Base-by-base conservation (phyloP, 352 stramenopile genomes). In the Phytophthora litchii region DNA sequence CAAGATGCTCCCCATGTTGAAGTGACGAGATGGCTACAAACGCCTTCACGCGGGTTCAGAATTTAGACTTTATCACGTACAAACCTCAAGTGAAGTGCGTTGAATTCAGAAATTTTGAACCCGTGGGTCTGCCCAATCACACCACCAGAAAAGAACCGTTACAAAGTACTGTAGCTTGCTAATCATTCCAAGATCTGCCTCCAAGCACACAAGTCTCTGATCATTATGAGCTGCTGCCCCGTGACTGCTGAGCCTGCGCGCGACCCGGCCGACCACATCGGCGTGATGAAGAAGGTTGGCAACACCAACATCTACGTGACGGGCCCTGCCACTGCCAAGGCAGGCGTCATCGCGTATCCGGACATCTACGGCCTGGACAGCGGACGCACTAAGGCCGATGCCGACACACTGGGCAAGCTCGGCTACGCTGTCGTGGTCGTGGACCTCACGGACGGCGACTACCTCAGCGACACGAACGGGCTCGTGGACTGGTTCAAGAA, bases 341-440 rank as follows among this genome's bases (percentile, higher is more conserved):
- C 78, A 17, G 83, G 81, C 43, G 56, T 94, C 36, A 60, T 94
- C 37, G 85, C 76, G 21, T 88, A 75, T 59, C 85, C 85, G 9
- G 85, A 94, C 59, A 84, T 92, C 54, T 92, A 81, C 61, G 85
- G 85, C 16, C 64, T 90, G 14, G 81, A 92, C 74, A 92, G 83
- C 54, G 83, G 85, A 42, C 85, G 85, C 70, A 86, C 75, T 59
- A 92, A 92, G 76, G 80, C 71, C 8, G 82, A 94, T 41, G 82
- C 80, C 19, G 80, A 91, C 66, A 75, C 59, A 41, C 58, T 94
- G 41, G 84, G 85, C 58, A 83, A 88, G 54, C 69, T 91, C 31
- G 83, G 81, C 47, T 94, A 92, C 69, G 57, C 78, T 13, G 85
- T 92, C 9, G 83, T 88, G 49, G 64, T 91, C 23, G 66, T 94